Conservation (phyloP, 106 monocot species). For the Narthecium ossifragum region DNA sequence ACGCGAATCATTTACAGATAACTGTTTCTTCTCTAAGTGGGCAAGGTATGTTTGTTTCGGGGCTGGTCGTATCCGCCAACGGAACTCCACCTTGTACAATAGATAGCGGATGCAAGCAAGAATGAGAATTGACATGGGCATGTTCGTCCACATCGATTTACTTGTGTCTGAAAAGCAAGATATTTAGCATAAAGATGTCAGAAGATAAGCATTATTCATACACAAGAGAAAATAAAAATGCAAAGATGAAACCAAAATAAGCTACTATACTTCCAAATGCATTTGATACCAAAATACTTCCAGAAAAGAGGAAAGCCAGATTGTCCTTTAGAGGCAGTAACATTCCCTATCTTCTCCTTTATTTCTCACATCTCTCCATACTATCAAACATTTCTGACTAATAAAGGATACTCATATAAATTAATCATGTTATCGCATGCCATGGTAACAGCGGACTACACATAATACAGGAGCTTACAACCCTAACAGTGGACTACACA, state of each 20-base stretch:
- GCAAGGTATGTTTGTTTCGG: slow-evolving; percentile 50
- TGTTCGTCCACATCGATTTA: slow-evolving; percentile 97
- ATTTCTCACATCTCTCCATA: no score
- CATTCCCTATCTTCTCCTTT: neutral
- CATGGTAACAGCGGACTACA: no score
- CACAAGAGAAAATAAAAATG: neutral
- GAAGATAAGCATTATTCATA: slow-evolving; percentile 3
- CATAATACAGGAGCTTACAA: no score
- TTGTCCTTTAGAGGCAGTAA: neutral
- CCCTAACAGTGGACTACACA: no score
- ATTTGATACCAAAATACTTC: neutral
- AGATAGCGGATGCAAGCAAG: slow-evolving; percentile 66
- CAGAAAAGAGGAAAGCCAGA: neutral
- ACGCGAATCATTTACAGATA: slow-evolving; percentile 59
- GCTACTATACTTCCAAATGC: neutral
- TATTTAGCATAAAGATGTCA: neutral
- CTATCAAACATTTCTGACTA: no score
- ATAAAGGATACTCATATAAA: no score
- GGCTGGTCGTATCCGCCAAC: slow-evolving; percentile 52
- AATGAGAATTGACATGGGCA: slow-evolving; percentile 88
- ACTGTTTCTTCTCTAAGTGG: slow-evolving; percentile 58
- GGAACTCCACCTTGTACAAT: slow-evolving; percentile 74
- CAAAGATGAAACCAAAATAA: neutral
- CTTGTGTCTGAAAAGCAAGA: slow-evolving; percentile 66
- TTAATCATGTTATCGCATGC: no score